A percentile compares a stretch with the other conserved stretches of the same genome.
Conservation (phyloP, 345 rosid genomes). For the Populus pruinosa region DNA sequence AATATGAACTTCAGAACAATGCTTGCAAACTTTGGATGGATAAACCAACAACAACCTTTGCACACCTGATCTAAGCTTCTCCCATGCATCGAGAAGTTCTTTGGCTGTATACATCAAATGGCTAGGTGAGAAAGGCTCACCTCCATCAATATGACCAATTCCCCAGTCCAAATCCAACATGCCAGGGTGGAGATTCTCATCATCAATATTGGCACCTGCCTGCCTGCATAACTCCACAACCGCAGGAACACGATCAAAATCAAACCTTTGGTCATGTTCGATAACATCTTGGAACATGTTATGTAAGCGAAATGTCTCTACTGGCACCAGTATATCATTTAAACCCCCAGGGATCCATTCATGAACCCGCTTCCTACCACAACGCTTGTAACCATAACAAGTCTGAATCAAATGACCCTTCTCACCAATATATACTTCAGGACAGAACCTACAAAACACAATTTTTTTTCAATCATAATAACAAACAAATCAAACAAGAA, state of each 20-base stretch:
- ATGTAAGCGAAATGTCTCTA: conserved; percentile 59
- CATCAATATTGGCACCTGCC: conserved; percentile 58
- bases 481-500: neutral
- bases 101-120: conserved; percentile 47
- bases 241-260: conserved; percentile 73
- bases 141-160: conserved; percentile 24
- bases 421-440: conserved; percentile 78
- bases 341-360: conserved; percentile 76
- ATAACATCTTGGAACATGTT: conserved; percentile 61
- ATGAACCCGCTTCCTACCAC: conserved; percentile 59
- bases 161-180: conserved; percentile 10
- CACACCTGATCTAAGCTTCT: conserved; percentile 52
- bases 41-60: conserved; percentile 56
- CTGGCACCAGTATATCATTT: conserved; percentile 63
- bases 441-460: conserved; percentile 60
- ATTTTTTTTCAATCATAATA: neutral
- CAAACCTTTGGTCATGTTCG: conserved; percentile 67
- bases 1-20: conserved; percentile 76
- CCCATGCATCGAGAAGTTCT: conserved; percentile 70
- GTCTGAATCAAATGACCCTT: conserved; percentile 81
- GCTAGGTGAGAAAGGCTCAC: conserved; percentile 35
- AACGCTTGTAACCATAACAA: conserved; percentile 61
- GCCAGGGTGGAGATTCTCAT: conserved; percentile 24
- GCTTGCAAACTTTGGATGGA: conserved; percentile 69
- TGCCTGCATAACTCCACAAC: conserved; percentile 81